Base-by-base conservation (phyloP, 2,329 filamentous ascomycete species). In the Aschersonia sp. region DNA sequence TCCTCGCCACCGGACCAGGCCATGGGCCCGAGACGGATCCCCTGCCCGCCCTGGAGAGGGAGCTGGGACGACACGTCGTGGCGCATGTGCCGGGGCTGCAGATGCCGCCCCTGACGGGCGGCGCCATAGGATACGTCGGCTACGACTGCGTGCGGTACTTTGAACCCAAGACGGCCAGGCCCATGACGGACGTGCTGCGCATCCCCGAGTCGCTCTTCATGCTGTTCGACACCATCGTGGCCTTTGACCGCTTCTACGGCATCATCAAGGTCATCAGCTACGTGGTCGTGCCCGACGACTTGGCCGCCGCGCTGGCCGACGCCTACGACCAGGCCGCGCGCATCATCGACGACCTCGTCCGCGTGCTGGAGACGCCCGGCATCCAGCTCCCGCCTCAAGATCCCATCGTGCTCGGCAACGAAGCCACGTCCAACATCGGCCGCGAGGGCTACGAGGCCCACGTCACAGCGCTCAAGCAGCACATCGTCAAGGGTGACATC, bases 101-200 rank as follows among this genome's bases (percentile, higher is more conserved):
- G 57, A 74, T 98, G 40, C 92, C 92, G 46, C 85, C 87, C 30
- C 71, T 98, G 68, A 87, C 86, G 0, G 92, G 89, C 41, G 92
- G 92, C 45, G 92, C 89, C 9, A 88, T 98, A 58, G 92, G 92
- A 51, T 98, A 97, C 64, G 88, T 97, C 5, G 89, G 89, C 47
- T 98, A 98, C 61, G 92, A 98, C 63, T 98, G 92, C 65, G 87
- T 98, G 58, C 82, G 84, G 60, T 97, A 97, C 68, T 98, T 98
- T 57, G 92, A 98, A 72, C 92, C 92, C 52, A 94, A 89, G 74
- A 97, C 92, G n/a, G 82, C 82, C 30, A 78, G 89, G 45, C 80
- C 87, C 3, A 80, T 96, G 72, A 84, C 92, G 65, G 92, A 98
- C 65, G 77, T 94, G 31, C 75, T 97, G 29, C 71, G 84, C 51